These are phyloP conservation scores for Pleurotus giganteus DNA, from an alignment of 768 basidiomycete genomes.

Conservation along the genomic window DNA sequence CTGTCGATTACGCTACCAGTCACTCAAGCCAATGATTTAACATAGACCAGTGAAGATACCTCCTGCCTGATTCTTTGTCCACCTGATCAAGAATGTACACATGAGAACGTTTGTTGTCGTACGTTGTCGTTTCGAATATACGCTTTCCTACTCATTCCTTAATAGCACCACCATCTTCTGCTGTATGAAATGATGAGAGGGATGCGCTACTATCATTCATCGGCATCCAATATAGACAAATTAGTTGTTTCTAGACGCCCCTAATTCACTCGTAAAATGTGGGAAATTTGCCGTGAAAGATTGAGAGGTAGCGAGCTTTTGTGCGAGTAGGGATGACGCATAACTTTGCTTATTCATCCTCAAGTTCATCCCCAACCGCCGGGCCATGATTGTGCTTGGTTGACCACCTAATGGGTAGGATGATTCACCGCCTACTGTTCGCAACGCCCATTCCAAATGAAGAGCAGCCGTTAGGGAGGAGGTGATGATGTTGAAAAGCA, in stretches of 20 bases:
- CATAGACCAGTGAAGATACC: constrained; percentile 48
- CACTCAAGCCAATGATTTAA: too few species aligned
- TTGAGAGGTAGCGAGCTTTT: constrained; percentile 59
- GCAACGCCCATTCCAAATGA: constrained; percentile 70
- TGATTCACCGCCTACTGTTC: constrained; percentile 49
- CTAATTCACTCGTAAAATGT: constrained; percentile 49
- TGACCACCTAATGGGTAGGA: constrained; percentile 52
- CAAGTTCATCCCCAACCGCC: constrained; percentile 63
- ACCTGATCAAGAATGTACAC: constrained; percentile 62
- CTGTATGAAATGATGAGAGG: constrained; percentile 12
- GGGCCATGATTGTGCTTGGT: constrained; percentile 60
- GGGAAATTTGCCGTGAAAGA: constrained; percentile 76
- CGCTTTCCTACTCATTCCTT: neutral
- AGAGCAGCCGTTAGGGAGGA: constrained; percentile 65
- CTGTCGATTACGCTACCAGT: neutral
- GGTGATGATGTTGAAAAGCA: constrained; percentile 62
- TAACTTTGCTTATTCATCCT: constrained; percentile 46
- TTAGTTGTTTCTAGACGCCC: constrained; percentile 14
- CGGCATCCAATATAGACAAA: neutral
- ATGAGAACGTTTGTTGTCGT: constrained; percentile 81
- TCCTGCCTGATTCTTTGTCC: constrained; percentile 76
- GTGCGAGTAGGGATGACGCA: constrained; percentile 52
- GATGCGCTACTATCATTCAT: neutral
- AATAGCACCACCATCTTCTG: constrained; percentile 13
- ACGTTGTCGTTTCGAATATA: constrained; percentile 29